Conservation (phyloP, 805 yeast species). For the Yarrowia osloensis region DNA sequence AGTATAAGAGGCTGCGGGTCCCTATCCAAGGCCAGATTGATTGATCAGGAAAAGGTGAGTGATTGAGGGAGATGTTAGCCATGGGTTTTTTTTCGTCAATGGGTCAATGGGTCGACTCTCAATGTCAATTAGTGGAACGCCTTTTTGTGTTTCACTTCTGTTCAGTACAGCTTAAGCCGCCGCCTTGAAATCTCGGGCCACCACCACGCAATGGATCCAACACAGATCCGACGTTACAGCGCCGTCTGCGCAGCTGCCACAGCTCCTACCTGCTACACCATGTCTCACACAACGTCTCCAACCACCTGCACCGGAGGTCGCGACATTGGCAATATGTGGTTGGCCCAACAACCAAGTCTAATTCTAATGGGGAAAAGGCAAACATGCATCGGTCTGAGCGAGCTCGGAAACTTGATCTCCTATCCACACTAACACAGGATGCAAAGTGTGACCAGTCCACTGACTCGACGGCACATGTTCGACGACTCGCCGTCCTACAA, state of each 20-base stretch:
- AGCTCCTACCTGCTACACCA: too few relatives aligned
- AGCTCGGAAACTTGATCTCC: not conserved
- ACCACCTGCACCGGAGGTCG: not conserved
- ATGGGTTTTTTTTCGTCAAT: not conserved
- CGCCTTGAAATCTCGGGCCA: too few relatives aligned
- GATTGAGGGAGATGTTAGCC: not conserved
- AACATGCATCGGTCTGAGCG: not conserved
- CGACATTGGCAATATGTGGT: not conserved
- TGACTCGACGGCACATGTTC: conserved; percentile 29
- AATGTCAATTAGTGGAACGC: too few relatives aligned
- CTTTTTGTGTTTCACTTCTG: too few relatives aligned
- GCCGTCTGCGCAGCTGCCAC: too few relatives aligned
- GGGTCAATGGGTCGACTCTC: too few relatives aligned
- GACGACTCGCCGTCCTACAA: conserved; percentile 30
- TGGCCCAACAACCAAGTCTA: conserved; percentile 29
- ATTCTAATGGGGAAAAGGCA: conserved; percentile 14
- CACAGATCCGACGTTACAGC: too few relatives aligned
- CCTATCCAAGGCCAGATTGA: not conserved
- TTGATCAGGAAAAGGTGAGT: conserved; percentile 19
- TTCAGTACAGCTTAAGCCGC: too few relatives aligned
- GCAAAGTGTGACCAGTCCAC: conserved; percentile 26
- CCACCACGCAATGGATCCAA: not conserved
- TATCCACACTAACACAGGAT: conserved; percentile 16
- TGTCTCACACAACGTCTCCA: not conserved
- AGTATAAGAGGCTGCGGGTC: conserved; percentile 20